A percentile compares a stretch with the other conserved stretches of the same genome.
Conservation (phyloP, 139 green algal genomes). For the Trebouxia sp. region DNA sequence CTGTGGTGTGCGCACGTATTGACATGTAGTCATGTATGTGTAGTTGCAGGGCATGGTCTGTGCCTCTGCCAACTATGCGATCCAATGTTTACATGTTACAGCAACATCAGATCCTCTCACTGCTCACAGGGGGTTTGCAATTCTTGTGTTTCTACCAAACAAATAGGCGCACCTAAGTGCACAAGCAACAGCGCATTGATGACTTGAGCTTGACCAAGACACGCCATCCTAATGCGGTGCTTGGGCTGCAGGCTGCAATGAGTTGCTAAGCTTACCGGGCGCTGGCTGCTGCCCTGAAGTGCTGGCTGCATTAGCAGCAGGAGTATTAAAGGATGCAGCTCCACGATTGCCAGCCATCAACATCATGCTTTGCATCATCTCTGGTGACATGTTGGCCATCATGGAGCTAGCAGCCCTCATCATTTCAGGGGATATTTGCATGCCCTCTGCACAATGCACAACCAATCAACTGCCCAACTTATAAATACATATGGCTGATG, state of each 20-base stretch:
- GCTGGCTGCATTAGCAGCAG: not conserved
- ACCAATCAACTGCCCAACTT: not conserved
- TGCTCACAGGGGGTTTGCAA: too few species aligned
- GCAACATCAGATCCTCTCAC: too few species aligned
- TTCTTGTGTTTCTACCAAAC: too few species aligned
- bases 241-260: not conserved
- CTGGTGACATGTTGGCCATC: slow-evolving; percentile 16
- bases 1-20: not conserved
- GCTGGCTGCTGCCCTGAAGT: not conserved
- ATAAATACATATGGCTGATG: not conserved
- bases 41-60: not conserved
- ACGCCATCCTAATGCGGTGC: not conserved
- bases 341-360: not conserved
- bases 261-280: not conserved
- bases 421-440: not conserved
- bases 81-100: not conserved
- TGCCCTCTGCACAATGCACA: not conserved
- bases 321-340: not conserved
- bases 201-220: too few species aligned
- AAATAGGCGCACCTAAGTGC: too few species aligned
- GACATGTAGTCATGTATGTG: not conserved
- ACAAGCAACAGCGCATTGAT: too few species aligned
- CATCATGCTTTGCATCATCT: slow-evolving; percentile 30
- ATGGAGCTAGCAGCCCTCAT: slow-evolving; percentile 1
- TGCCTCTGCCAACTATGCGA: not conserved